phyloP scores from a whole-genome alignment of 805 yeast species.

The Novakomyces olei region DNA sequence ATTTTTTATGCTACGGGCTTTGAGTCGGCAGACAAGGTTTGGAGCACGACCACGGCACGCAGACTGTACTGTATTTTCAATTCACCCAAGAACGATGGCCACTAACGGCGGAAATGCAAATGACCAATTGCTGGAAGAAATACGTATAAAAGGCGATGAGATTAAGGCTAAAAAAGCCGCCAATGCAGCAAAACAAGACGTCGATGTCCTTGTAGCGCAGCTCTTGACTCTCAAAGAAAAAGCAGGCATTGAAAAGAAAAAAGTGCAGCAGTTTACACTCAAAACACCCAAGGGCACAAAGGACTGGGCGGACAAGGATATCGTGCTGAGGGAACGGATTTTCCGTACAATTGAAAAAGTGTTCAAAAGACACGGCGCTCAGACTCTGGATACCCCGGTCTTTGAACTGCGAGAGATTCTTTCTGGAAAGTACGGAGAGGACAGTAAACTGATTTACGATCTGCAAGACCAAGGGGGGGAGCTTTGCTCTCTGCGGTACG shows the following conservation, averaged over 20 bases:
- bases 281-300: slow-evolving; percentile 77
- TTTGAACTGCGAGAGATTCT: slow-evolving; percentile 87
- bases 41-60: too few species aligned
- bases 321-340: slow-evolving; percentile 80
- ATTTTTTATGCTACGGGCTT: too few species aligned
- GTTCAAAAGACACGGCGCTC: slow-evolving; percentile 94
- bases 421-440: slow-evolving; percentile 97
- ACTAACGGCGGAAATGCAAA: too few species aligned
- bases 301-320: slow-evolving; percentile 96
- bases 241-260: background rate
- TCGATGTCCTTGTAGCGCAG: too few species aligned
- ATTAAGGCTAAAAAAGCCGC: too few species aligned
- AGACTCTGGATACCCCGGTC: slow-evolving; percentile 95
- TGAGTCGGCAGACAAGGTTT: too few species aligned
- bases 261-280: slow-evolving; percentile 31
- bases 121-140: too few species aligned
- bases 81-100: too few species aligned
- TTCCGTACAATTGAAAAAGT: slow-evolving; percentile 48
- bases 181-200: too few species aligned
- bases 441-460: slow-evolving; percentile 85
- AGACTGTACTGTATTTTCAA: too few species aligned
- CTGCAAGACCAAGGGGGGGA: slow-evolving; percentile 99
- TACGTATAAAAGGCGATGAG: too few species aligned
- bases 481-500: slow-evolving; percentile 81
- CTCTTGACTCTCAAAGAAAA: too few species aligned